phyloP scores from a whole-genome alignment of 2,329 filamentous ascomycete species.

The Tolypocladium endophyticum region DNA sequence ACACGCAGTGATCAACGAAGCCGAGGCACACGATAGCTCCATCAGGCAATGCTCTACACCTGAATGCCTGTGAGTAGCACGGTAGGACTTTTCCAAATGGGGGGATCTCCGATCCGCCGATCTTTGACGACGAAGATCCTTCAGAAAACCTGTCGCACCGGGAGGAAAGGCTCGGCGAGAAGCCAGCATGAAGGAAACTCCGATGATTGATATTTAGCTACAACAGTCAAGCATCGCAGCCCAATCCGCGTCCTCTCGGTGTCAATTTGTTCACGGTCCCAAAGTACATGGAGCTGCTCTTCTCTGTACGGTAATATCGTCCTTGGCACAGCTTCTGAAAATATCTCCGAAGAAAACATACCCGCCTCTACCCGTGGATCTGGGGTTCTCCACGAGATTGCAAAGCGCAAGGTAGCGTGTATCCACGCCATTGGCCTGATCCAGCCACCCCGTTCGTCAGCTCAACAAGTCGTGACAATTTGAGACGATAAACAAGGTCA shows the following conservation, averaged over 20 bases:
- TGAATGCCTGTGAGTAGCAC: background rate
- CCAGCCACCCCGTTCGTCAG: background rate
- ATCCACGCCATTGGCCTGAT: background rate
- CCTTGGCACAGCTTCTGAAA: background rate
- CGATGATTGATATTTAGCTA: background rate
- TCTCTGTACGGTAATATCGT: background rate
- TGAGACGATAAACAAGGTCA: background rate
- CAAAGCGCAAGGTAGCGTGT: background rate
- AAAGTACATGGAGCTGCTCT: background rate
- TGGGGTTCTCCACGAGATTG: background rate
- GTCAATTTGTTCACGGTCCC: background rate
- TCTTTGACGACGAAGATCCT: too few species aligned
- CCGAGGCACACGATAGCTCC: background rate
- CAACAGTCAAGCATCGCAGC: background rate
- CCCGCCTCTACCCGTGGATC: background rate
- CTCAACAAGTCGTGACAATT: background rate
- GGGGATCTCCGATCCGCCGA: too few species aligned
- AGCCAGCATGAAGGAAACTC: background rate
- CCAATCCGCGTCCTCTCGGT: background rate
- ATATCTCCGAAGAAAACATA: background rate
- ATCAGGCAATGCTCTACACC: background rate
- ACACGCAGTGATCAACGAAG: background rate
- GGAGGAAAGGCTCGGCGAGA: background rate
- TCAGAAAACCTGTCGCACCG: background rate
- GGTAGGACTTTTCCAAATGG: too few species aligned